Evolutionary conservation across 306 rosid genomes (phyloP), one percentile per base, ranked within the genome.

Genomic region (Arachis stenosperma): DNA sequence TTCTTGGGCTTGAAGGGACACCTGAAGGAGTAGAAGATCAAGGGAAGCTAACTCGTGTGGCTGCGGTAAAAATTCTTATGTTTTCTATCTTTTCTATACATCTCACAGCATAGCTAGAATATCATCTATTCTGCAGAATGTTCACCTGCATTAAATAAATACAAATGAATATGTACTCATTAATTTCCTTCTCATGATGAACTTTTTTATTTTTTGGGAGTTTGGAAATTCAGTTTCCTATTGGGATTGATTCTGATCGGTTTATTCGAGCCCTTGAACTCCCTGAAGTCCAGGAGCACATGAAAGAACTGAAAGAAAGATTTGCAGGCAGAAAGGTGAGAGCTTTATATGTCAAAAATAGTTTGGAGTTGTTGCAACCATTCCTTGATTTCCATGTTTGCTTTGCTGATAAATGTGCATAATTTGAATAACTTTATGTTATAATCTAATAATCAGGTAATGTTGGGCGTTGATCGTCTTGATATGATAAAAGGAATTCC

Each of bases 11-110:
- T 77, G 98, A 94, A 68, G 97, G 96, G 48, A 94, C 98, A 2
- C 98, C 96, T 57, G 97, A 94, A 69, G 98, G 98, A 85, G 98
- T 94, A 61, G 98, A 94, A 86, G 96, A 94, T 85, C 96, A 89
- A 67, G 98, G 98, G 83, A 89, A 59, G 87, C 94, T 94, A 22
- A 94, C 97, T 33, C 98, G 96, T 44, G 97, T 94, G 56, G 98
- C 98, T 81, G 98, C 97, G 79, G 98, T 94, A 88, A 60, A 78
- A 59, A 65, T 66, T 52, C 55, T 36, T 71, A 69, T 76, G 40
- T 77, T 79, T 52, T 81, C 40, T 73, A 7, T 77, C 69, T 65
- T 69, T 46, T 63, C 41, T 59, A 46, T 67, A 67, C 66, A 52
- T 76, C 40, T 30, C 44, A 40, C 76, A 52, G 74, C 7, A 56